These are phyloP conservation scores for Lolium perenne DNA, from an alignment of 176 grass and related monocot species.

Conservation along the genomic window DNA sequence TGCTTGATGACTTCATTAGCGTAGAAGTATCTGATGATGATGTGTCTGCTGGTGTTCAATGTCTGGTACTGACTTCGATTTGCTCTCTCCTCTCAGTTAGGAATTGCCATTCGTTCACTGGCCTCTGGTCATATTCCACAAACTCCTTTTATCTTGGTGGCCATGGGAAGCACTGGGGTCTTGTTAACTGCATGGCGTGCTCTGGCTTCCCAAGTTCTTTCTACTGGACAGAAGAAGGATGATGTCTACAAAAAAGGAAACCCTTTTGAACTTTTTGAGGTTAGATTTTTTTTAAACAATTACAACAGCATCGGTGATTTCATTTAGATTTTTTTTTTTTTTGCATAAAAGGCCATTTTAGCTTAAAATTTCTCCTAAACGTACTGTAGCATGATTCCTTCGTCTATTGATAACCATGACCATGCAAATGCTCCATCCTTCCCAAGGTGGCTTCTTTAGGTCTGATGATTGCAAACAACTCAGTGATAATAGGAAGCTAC, in stretches of 20 bases:
- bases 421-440: neutral
- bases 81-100: constrained; percentile 54
- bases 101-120: constrained; percentile 74
- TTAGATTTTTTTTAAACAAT: constrained; percentile 33
- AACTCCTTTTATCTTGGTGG: constrained; percentile 75
- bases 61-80: constrained; percentile 7
- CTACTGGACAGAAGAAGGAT: constrained; percentile 53
- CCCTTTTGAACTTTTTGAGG: constrained; percentile 95
- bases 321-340: neutral
- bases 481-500: neutral
- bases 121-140: constrained; percentile 74
- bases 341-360: neutral
- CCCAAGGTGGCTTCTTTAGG: neutral
- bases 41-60: neutral
- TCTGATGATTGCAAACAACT: constrained; percentile 24
- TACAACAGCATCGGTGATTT: neutral
- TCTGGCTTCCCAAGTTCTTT: constrained; percentile 70
- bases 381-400: neutral
- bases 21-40: constrained; percentile 11
- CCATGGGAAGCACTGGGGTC: constrained; percentile 82
- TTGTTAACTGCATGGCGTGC: constrained; percentile 87
- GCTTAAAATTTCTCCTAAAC: neutral
- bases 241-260: constrained; percentile 80
- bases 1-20: neutral
- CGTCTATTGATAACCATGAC: neutral